Percentiles rank a stretch among this genome's conserved stretches.
These are phyloP conservation scores for Ceriops tagal DNA, from an alignment of 345 rosid genomes.

Conservation along the genomic window DNA sequence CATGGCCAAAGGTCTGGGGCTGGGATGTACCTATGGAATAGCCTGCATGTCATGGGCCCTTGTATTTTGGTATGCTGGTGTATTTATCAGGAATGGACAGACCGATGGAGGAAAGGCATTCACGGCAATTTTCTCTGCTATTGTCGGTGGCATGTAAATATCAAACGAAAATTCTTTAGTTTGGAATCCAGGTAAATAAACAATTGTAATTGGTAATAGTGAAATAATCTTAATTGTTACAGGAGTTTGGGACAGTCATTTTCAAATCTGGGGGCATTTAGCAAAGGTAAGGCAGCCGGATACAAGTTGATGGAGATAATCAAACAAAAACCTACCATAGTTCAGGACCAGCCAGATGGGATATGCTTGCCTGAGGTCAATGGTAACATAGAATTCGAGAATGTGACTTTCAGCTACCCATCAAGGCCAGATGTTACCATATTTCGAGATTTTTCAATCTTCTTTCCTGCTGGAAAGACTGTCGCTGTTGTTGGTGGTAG, in stretches of 20 bases:
- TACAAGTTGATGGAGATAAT: slow-evolving; percentile 95
- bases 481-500: slow-evolving; percentile 99
- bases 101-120: slow-evolving; percentile 98
- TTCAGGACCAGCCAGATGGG: slow-evolving; percentile 68
- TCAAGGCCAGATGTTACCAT: slow-evolving; percentile 94
- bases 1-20: slow-evolving; percentile 98
- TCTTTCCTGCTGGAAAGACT: slow-evolving; percentile 94
- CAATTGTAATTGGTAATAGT: slow-evolving; percentile 1
- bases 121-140: slow-evolving; percentile 98
- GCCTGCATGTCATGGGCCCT: slow-evolving; percentile 99
- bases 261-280: slow-evolving; percentile 97
- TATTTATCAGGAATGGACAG: slow-evolving; percentile 86
- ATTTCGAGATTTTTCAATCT: slow-evolving; percentile 78
- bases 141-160: slow-evolving; percentile 97
- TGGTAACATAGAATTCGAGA: slow-evolving; percentile 89
- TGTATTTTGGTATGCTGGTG: slow-evolving; percentile 99
- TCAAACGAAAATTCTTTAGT: slow-evolving; percentile 2
- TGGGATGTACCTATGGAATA: slow-evolving; percentile 97
- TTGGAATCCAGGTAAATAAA: background rate
- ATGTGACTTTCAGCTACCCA: slow-evolving; percentile 93
- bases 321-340: slow-evolving; percentile 82
- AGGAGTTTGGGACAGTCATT: slow-evolving; percentile 99
- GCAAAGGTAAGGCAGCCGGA: slow-evolving; percentile 98
- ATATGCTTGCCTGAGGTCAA: slow-evolving; percentile 69
- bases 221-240: slow-evolving; percentile 21